These are phyloP conservation scores for Sporisorium reilianum DNA, from an alignment of 1,284 basidiomycete species.

Conservation along the genomic window DNA sequence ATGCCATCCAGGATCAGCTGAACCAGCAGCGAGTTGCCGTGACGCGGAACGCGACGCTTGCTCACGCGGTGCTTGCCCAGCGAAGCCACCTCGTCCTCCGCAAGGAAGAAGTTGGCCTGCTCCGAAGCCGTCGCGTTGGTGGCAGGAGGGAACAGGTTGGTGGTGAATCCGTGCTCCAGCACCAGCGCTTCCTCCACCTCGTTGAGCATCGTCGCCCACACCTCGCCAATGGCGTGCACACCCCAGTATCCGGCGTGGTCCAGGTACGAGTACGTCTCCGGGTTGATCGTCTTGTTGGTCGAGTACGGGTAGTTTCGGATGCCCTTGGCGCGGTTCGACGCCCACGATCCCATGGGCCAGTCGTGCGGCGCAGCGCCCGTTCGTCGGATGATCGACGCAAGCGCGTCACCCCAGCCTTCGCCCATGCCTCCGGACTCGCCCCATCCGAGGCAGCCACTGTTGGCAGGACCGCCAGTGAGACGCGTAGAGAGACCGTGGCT, in stretches of 20 bases:
- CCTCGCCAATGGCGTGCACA: conserved; percentile 87
- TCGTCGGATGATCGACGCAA: conserved; percentile 76
- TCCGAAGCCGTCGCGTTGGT: conserved; percentile 48
- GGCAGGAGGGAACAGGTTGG: conserved; percentile 53
- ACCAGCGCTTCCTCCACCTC: conserved; percentile 67
- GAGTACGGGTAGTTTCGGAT: conserved; percentile 82
- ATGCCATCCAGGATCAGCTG: conserved; percentile 91
- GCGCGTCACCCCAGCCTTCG: conserved; percentile 81
- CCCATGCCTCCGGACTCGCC: conserved; percentile 96
- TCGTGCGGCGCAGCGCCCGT: conserved; percentile 71
- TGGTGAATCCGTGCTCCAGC: conserved; percentile 55
- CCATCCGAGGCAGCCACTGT: conserved; percentile 88
- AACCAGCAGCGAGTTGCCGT: conserved; percentile 87
- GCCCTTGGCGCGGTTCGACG: conserved; percentile 80
- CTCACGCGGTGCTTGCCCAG: conserved; percentile 71
- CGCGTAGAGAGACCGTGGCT: conserved; percentile 91
- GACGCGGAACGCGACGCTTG: conserved; percentile 82
- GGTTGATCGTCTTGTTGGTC: conserved; percentile 80
- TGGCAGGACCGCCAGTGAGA: conserved; percentile 90
- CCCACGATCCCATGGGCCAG: conserved; percentile 89
- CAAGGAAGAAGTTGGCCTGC: conserved; percentile 49
- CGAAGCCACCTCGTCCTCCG: conserved; percentile 49
- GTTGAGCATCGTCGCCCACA: conserved; percentile 96
- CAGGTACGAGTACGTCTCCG: conserved; percentile 93
- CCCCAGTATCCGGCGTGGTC: conserved; percentile 80